These are phyloP conservation scores for Hericium alpestre DNA, from an alignment of 768 basidiomycete genomes.

Conservation along the genomic window DNA sequence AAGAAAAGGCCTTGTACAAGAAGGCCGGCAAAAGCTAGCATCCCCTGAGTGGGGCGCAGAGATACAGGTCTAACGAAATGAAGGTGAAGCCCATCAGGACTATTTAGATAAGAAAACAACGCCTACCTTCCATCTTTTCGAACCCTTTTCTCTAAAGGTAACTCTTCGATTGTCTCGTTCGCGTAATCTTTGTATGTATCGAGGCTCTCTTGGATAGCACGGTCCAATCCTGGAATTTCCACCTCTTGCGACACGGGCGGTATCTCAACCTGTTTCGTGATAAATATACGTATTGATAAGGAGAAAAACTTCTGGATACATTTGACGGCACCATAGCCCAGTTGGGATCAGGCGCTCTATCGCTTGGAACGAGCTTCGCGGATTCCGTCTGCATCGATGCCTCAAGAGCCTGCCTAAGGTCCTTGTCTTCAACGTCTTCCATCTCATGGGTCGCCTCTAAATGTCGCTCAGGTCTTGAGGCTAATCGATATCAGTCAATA, in stretches of 20 bases:
- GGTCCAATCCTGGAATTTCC: conserved; percentile 38
- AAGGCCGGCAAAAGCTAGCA: conserved; percentile 49
- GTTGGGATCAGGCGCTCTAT: conserved; percentile 50
- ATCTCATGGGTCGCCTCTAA: conserved; percentile 47
- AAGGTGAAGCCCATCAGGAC: neutral
- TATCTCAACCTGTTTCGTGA: conserved; percentile 11
- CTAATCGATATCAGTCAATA: conserved; percentile 8
- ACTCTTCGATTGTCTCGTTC: conserved; percentile 39
- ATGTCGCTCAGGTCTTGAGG: conserved; percentile 20
- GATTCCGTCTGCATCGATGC: conserved; percentile 35
- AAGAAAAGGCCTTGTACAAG: conserved; percentile 56
- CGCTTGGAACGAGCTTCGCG: conserved; percentile 42
- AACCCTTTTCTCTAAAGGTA: conserved; percentile 40
- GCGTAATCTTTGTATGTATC: conserved; percentile 33
- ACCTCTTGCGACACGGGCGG: conserved; percentile 40
- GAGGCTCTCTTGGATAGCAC: conserved; percentile 65
- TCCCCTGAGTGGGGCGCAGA: conserved; percentile 44
- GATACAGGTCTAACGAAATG: conserved; percentile 49
- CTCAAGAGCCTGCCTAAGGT: conserved; percentile 40
- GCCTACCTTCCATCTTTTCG: conserved; percentile 56
- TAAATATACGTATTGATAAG: neutral
- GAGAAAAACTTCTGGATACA: conserved; percentile 26
- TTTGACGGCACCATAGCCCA: conserved; percentile 67
- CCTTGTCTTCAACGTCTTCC: conserved; percentile 39
- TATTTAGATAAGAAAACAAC: neutral